These are phyloP conservation scores for Amanita inopinata DNA, from an alignment of 768 basidiomycete genomes.

Conservation along the genomic window DNA sequence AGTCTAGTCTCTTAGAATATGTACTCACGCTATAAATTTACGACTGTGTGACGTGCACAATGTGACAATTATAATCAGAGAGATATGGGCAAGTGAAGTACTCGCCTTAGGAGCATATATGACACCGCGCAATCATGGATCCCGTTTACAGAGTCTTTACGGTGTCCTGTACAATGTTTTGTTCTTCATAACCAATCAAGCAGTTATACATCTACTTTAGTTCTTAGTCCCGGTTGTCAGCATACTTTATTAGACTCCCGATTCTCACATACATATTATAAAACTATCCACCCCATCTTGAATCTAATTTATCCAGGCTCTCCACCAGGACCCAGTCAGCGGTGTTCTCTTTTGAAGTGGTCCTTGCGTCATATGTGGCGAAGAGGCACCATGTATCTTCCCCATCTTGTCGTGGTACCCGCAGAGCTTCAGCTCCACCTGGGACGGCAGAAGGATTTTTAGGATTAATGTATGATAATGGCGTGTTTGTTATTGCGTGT, in stretches of 20 bases:
- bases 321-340: slow-evolving; percentile 14
- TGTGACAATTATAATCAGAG: no score
- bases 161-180: no score
- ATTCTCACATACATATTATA: slow-evolving; percentile 11
- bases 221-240: not conserved
- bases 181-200: no score
- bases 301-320: slow-evolving; percentile 20
- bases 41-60: no score
- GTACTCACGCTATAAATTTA: no score
- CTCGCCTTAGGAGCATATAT: no score
- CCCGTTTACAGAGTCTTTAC: no score
- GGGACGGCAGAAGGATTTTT: slow-evolving; percentile 4
- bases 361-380: not conserved
- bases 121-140: no score
- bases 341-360: not conserved
- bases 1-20: no score
- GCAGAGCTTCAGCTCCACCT: not conserved
- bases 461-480: slow-evolving; percentile 9
- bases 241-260: not conserved
- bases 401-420: slow-evolving; percentile 6
- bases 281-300: slow-evolving; percentile 22
- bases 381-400: slow-evolving; percentile 9
- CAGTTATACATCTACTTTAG: not conserved
- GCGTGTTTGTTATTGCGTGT: slow-evolving; percentile 6
- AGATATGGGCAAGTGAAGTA: no score